Evolutionary conservation across 176 grass and related monocot genomes (phyloP).

Genomic region (Hordeum vulgare): MorexV3_pseudomolecules_assembly NC_058523.1:420780271-420780770

Average conservation of each 20-base stretch:
- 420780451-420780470: slow-evolving; percentile 63
- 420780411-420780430: slow-evolving; percentile 65
- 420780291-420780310: slow-evolving; percentile 95
- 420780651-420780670: slow-evolving; percentile 65
- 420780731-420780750: slow-evolving; percentile 69
- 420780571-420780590: slow-evolving; percentile 79
- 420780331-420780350: slow-evolving; percentile 66
- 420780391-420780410: slow-evolving; percentile 57
- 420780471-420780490: slow-evolving; percentile 59
- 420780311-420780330: slow-evolving; percentile 43
- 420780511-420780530: slow-evolving; percentile 44
- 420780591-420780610: slow-evolving; percentile 54
- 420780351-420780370: slow-evolving; percentile 64
- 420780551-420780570: slow-evolving; percentile 67
- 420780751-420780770: slow-evolving; percentile 43
- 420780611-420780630: slow-evolving; percentile 73
- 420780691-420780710: slow-evolving; percentile 50
- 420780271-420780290: slow-evolving; percentile 53
- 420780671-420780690: slow-evolving; percentile 54
- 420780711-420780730: slow-evolving; percentile 52
- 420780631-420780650: slow-evolving; percentile 61
- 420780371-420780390: slow-evolving; percentile 53
- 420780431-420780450: slow-evolving; percentile 65
- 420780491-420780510: slow-evolving; percentile 65
- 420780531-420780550: slow-evolving; percentile 48